A percentile compares a stretch with the other conserved stretches of the same genome.
These are phyloP conservation scores for Leccinum broughii DNA, from an alignment of 768 basidiomycete genomes.

Conservation along the genomic window DNA sequence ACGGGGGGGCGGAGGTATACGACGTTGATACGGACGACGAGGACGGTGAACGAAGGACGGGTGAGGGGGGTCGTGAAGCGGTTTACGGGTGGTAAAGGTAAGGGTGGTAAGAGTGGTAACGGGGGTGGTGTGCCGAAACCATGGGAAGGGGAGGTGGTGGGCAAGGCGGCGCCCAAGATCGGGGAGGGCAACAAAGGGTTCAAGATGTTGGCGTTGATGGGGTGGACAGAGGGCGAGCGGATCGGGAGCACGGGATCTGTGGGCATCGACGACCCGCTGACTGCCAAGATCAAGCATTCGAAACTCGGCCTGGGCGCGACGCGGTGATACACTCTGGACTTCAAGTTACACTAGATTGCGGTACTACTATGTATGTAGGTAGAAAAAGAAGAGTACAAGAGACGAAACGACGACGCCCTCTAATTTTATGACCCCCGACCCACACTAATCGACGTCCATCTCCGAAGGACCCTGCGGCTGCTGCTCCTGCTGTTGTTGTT, in stretches of 20 bases:
- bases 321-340: conserved; percentile 6
- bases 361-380: conserved; percentile 18
- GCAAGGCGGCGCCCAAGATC: conserved; percentile 84
- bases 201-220: conserved; percentile 85
- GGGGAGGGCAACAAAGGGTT: conserved; percentile 82
- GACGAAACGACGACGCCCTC: not conserved
- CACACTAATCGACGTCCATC: conserved; percentile 80
- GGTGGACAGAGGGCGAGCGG: conserved; percentile 80
- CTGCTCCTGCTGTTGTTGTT: conserved; percentile 25
- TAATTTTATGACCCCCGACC: not conserved
- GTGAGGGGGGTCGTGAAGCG: conserved; percentile 46
- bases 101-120: not conserved
- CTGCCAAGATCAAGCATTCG: conserved; percentile 83
- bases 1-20: conserved; percentile 71
- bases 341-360: conserved; percentile 8
- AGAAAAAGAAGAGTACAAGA: not conserved
- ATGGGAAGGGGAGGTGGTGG: conserved; percentile 85
- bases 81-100: conserved; percentile 21
- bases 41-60: conserved; percentile 62
- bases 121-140: conserved; percentile 46
- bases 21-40: conserved; percentile 67
- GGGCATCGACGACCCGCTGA: conserved; percentile 75
- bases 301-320: conserved; percentile 82
- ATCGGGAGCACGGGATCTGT: conserved; percentile 61
- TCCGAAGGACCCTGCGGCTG: conserved; percentile 53